These are phyloP conservation scores for Polygonum aviculare DNA, from an alignment of 148 eudicot species.

Conservation along the genomic window DNA sequence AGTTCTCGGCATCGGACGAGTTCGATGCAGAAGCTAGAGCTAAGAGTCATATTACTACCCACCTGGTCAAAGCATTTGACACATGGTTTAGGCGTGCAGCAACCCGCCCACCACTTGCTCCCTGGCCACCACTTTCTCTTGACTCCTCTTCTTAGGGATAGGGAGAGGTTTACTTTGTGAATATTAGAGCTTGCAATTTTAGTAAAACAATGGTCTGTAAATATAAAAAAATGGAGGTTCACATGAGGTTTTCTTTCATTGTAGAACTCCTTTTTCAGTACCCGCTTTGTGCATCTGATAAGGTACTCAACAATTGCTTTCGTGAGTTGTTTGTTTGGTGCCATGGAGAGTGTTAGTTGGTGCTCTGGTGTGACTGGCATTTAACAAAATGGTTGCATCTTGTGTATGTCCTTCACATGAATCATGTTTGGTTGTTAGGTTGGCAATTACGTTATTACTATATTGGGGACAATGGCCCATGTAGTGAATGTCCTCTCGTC, in stretches of 20 bases:
- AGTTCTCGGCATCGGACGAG: conserved; percentile 62
- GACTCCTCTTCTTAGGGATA: neutral
- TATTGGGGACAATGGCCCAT: conserved; percentile 49
- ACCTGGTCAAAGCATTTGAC: conserved; percentile 61
- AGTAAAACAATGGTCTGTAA: neutral
- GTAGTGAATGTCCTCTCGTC: conserved; percentile 85
- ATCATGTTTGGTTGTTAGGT: neutral
- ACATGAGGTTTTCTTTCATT: neutral
- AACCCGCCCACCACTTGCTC: conserved; percentile 32
- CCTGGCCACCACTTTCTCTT: conserved; percentile 24
- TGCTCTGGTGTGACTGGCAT: neutral
- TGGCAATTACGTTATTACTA: neutral
- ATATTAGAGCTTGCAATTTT: neutral
- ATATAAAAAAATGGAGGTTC: neutral
- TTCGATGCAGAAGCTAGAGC: conserved; percentile 89
- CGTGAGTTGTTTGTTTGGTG: neutral
- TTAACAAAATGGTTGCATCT: neutral
- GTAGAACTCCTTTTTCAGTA: neutral
- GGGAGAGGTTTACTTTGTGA: neutral
- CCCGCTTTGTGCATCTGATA: neutral
- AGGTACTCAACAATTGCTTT: neutral
- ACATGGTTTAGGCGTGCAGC: conserved; percentile 94
- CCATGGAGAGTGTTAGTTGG: neutral
- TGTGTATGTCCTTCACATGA: neutral
- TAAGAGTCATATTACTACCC: conserved; percentile 81